Base-by-base conservation (phyloP, 225 moss, liverwort and hornwort species). In the Climacium dendroides region DNA sequence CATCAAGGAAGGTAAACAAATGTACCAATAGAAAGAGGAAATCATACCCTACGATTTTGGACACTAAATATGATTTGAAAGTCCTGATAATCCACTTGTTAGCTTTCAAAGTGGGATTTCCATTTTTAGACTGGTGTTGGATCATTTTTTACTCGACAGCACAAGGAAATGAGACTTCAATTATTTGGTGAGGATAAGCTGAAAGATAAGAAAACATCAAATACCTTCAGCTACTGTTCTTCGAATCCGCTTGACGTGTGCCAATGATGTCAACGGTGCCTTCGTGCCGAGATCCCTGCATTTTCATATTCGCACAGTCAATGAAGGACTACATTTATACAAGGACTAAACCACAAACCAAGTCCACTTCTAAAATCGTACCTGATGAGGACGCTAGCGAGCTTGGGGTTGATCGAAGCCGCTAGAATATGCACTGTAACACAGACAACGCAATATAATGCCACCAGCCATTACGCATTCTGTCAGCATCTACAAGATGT, bases 161-260 rank as follows among this genome's bases (percentile, higher is more conserved):
- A 79, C 45, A 45, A 60, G 50, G 50, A 29, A 78, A 78, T 22
- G 18, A 87, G 52, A 37, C 57, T 70, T 37, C 50, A 48, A 45
- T 82, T 8, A 52, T 67, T 50, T 55, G 28, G 75, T 52, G 74
- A 82, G 60, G 24, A 29, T n/a, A 85, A 74, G 55, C 71, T 83
- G 45, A 66, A 66, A 71, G 18, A 63, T 73, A 62, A 89, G 41
- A 78, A 52, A 29, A 48, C 58, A 45, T 81, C 29, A 65, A 50
- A 72, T 90, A 97, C 97, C 95, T 91, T 94, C 91, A 65, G 83
- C 87, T 67, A 43, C 69, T 30, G 67, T 86, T 84, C 89, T 94
- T 71, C 91, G 93, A 61, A 96, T 93, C 58, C 97, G 94, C 94
- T 96, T 97, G 80, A 94, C 95, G 89, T 97, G 97, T 57, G 94